Evolutionary conservation across 2,329 filamentous ascomycete species (phyloP).

Genomic region (Purpureocillium lavendulum): DNA sequence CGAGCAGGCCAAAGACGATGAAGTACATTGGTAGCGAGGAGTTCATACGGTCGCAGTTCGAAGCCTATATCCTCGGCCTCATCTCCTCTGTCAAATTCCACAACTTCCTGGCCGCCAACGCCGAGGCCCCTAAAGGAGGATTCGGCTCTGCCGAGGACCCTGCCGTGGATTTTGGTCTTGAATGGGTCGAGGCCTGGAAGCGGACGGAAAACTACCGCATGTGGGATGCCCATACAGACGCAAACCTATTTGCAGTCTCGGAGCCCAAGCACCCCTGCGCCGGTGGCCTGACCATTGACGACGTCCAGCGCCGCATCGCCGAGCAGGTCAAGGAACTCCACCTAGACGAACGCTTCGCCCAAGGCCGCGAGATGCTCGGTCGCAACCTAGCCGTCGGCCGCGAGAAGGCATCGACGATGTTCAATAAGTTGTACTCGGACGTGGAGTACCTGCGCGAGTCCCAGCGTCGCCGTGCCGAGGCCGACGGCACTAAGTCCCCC

Average conservation of each 20-base stretch:
- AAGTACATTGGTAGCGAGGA: conserved; percentile 94
- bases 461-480: conserved; percentile 32
- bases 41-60: conserved; percentile 93
- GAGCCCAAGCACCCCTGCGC: conserved; percentile 91
- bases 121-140: conserved; percentile 56
- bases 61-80: conserved; percentile 87
- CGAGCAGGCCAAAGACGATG: conserved; percentile 82
- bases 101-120: conserved; percentile 56
- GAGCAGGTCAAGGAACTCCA: conserved; percentile 92
- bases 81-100: conserved; percentile 88
- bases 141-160: conserved; percentile 75
- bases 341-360: conserved; percentile 80
- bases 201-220: conserved; percentile 86
- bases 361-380: conserved; percentile 77
- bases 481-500: conserved; percentile 22
- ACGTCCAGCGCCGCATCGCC: conserved; percentile 81
- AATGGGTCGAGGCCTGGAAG: conserved; percentile 85
- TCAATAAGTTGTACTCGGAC: conserved; percentile 84
- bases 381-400: conserved; percentile 81
- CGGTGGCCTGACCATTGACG: conserved; percentile 85
- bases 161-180: conserved; percentile 68
- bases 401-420: conserved; percentile 78
- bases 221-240: conserved; percentile 73
- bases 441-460: conserved; percentile 58
- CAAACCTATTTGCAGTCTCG: conserved; percentile 87